Base-by-base conservation (phyloP, 2,329 filamentous ascomycete genomes). In the Septoria linicola region DNA sequence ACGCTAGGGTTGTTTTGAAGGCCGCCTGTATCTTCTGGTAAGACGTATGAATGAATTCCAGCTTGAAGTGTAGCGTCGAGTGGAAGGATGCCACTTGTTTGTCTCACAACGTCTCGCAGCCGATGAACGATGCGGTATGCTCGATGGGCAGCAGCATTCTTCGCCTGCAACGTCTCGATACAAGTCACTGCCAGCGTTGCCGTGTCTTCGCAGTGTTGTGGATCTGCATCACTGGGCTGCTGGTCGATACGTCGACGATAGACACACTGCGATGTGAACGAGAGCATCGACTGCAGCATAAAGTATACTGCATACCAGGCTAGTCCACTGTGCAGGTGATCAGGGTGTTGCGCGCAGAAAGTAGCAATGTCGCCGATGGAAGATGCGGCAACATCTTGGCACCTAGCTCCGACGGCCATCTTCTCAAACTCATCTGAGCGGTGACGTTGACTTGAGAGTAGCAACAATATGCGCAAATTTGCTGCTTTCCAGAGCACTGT, bases 271-370 rank as follows among this genome's bases (percentile, higher is more conserved):
- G 47, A 50, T 13, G 47, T 43, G 40, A 50, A 50, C 2, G 47
- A 50, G n/a, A 50, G 47, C 40, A 50, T 50, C n/a, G 55, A 56
- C 45, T 60, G 58, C 13, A 60, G 41, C 13, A 53, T 49, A 32
- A 60, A 60, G 37, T 58, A 60, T 5, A 56, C 53, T 30, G 55
- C 53, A 41, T 60, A 60, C 58, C 58, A 60, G 8, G 47, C 51
- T 13, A 60, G 20, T 8, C 58, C 58, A 31, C 47, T 50, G 47
- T 50, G 47, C 16, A 50, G 14, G 10, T 50, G 47, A 23, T 50
- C 40, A 8, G 53, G 40, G 49, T 59, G 36, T 5, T 46, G 30
- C 19, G 52, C 47, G 21, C 53, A 58, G 42, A 60, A 60, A 4
- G 53, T 39, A 4, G 47, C 48, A 13, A 60, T 57, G 19, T 51